These are phyloP conservation scores for Volvox carteri DNA, from an alignment of 163 green algal genomes.

Conservation along the genomic window DNA sequence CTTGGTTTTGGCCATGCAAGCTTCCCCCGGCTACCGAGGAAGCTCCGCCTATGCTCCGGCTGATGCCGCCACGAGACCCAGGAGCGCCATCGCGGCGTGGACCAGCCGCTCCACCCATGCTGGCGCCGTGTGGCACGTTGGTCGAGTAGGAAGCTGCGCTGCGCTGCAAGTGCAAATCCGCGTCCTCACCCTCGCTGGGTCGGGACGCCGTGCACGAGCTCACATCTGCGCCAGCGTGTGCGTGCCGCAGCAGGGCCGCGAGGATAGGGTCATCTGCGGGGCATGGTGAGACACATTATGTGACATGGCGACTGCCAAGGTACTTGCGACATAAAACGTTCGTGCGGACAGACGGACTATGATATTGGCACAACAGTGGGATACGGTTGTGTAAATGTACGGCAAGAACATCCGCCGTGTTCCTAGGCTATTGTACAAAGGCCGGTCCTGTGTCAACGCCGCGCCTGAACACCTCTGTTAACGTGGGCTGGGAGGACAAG, in stretches of 20 bases:
- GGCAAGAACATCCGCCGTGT: too few relatives aligned
- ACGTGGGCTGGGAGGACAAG: conserved; percentile 11
- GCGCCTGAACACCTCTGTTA: background rate
- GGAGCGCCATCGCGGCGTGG: background rate
- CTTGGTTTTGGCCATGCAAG: conserved; percentile 3
- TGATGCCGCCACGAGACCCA: background rate
- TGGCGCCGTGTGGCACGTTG: background rate
- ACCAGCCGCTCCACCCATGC: background rate
- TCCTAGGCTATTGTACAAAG: too few relatives aligned
- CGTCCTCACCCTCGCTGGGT: background rate
- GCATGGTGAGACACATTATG: too few relatives aligned
- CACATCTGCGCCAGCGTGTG: background rate
- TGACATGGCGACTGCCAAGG: too few relatives aligned
- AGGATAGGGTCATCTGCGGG: conserved; percentile 45
- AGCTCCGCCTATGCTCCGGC: conserved; percentile 28
- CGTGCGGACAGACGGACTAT: too few relatives aligned
- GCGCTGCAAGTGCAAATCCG: conserved; percentile 16
- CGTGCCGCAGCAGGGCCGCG: conserved; percentile 41
- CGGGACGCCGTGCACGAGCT: background rate
- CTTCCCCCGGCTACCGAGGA: background rate
- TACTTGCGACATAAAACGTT: too few relatives aligned
- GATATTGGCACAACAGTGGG: too few relatives aligned
- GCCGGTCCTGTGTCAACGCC: too few relatives aligned
- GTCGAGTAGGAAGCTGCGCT: background rate
- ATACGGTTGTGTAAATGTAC: too few relatives aligned